Conservation (phyloP, 1,284 basidiomycete genomes). For the Apiotrichum sp. region DNA sequence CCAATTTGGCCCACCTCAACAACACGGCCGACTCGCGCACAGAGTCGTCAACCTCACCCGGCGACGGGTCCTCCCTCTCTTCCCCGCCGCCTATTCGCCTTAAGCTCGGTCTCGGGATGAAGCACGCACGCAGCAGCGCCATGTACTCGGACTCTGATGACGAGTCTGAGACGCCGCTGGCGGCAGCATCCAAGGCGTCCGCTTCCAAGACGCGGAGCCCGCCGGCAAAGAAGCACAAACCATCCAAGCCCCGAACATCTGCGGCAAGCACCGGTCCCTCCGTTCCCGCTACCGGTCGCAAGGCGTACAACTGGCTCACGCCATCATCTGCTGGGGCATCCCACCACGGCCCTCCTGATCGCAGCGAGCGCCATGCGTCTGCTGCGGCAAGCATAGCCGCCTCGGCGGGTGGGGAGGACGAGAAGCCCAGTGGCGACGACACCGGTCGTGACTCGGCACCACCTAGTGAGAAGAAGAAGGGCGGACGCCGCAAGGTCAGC, state of each 20-base stretch:
- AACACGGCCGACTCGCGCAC: background rate
- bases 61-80: slow-evolving; percentile 24
- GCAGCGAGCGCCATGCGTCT: slow-evolving; percentile 7
- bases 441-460: background rate
- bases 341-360: slow-evolving; percentile 37
- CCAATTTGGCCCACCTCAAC: slow-evolving; percentile 1
- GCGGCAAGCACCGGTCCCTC: background rate
- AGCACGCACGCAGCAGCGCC: slow-evolving; percentile 14
- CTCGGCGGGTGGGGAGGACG: slow-evolving; percentile 3
- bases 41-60: background rate
- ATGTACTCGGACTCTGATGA: slow-evolving; percentile 37
- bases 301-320: slow-evolving; percentile 41
- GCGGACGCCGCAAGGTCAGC: slow-evolving; percentile 1
- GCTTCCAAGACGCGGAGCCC: slow-evolving; percentile 4
- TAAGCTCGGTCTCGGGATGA: slow-evolving; percentile 23
- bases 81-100: slow-evolving; percentile 28
- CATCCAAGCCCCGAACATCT: background rate
- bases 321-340: slow-evolving; percentile 33
- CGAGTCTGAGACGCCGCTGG: background rate
- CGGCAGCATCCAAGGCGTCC: no score
- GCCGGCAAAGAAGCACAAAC: slow-evolving; percentile 9
- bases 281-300: slow-evolving; percentile 20
- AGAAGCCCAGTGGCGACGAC: slow-evolving; percentile 3
- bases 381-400: background rate
- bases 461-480: slow-evolving; percentile 23